A percentile compares a stretch with the other conserved stretches of the same genome.
Evolutionary conservation across 352 stramenopile genomes (phyloP).

Genomic region (Globisporangium acanthophoron): DNA sequence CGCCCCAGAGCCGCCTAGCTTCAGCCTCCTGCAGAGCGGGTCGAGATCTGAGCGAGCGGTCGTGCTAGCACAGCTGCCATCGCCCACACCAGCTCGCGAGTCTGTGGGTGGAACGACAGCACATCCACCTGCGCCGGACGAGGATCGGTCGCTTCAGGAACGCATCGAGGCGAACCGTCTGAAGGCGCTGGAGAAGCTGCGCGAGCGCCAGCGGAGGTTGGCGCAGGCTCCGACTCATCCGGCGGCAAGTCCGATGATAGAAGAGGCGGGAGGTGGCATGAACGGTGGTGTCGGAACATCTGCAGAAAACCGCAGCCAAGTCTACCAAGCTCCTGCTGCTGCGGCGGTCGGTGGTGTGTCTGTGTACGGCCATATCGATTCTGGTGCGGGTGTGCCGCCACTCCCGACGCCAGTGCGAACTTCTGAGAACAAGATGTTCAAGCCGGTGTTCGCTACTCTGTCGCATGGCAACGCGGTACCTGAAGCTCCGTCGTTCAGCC

Average conservation of each 20-base stretch:
- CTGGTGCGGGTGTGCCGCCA: background rate
- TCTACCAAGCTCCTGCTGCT: constrained; percentile 1
- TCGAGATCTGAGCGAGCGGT: background rate
- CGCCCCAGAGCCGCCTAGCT: constrained; percentile 3
- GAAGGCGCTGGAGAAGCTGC: constrained; percentile 51
- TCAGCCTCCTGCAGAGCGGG: constrained; percentile 4
- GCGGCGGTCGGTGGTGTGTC: background rate
- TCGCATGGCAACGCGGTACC: constrained; percentile 12
- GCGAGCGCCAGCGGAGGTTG: constrained; percentile 28
- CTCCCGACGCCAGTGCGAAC: background rate
- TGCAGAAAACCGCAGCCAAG: background rate
- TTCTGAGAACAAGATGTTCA: background rate
- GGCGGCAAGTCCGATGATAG: background rate
- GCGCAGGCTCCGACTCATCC: constrained; percentile 3
- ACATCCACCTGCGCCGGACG: background rate
- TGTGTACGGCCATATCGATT: background rate
- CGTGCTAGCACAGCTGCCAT: background rate
- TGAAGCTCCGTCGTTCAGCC: constrained; percentile 18
- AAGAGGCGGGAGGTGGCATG: background rate
- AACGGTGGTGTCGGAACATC: background rate
- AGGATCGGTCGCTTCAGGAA: constrained; percentile 21
- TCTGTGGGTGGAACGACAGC: background rate
- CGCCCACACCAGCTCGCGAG: background rate
- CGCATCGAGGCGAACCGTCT: constrained; percentile 70
- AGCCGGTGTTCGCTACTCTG: background rate